These are phyloP conservation scores for Magnaporthiopsis incrustans DNA, from an alignment of 2,329 filamentous ascomycete species.

Conservation along the genomic window DNA sequence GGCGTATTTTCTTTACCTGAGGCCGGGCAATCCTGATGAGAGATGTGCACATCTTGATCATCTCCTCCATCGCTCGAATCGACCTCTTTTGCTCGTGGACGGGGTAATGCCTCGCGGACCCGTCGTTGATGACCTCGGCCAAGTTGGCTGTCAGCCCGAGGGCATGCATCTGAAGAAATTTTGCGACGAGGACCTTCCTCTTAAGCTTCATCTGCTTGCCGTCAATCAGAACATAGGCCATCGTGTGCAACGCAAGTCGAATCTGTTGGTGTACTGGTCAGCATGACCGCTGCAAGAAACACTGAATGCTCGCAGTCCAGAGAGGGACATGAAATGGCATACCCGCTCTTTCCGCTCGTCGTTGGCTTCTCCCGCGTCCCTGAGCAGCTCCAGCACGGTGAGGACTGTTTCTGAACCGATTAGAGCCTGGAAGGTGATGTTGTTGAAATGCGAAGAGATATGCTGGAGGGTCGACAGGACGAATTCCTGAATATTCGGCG, in stretches of 20 bases:
- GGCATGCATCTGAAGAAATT: constrained; percentile 75
- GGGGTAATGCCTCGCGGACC: constrained; percentile 41
- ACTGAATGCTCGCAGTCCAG: not conserved
- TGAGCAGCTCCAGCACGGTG: constrained; percentile 74
- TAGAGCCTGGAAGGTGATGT: constrained; percentile 57
- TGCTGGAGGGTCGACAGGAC: constrained; percentile 61
- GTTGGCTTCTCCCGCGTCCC: constrained; percentile 63
- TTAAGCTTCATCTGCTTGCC: constrained; percentile 21
- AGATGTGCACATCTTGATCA: constrained; percentile 68
- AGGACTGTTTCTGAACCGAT: constrained; percentile 67
- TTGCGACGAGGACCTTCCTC: constrained; percentile 51
- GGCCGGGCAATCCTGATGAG: constrained; percentile 75
- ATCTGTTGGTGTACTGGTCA: constrained; percentile 29
- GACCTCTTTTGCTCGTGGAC: constrained; percentile 65
- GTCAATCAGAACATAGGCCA: constrained; percentile 25
- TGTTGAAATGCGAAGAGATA: constrained; percentile 62
- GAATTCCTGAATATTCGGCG: constrained; percentile 50
- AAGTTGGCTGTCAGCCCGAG: constrained; percentile 81
- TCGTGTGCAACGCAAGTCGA: constrained; percentile 36
- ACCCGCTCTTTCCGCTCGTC: constrained; percentile 50
- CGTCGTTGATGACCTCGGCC: constrained; percentile 69
- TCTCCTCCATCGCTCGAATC: constrained; percentile 77
- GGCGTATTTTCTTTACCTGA: constrained; percentile 50
- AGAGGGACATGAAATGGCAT: constrained; percentile 19
- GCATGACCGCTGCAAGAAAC: not conserved